These are phyloP conservation scores for Tremella yokohamensis DNA, from an alignment of 768 basidiomycete species.

Conservation along the genomic window DNA sequence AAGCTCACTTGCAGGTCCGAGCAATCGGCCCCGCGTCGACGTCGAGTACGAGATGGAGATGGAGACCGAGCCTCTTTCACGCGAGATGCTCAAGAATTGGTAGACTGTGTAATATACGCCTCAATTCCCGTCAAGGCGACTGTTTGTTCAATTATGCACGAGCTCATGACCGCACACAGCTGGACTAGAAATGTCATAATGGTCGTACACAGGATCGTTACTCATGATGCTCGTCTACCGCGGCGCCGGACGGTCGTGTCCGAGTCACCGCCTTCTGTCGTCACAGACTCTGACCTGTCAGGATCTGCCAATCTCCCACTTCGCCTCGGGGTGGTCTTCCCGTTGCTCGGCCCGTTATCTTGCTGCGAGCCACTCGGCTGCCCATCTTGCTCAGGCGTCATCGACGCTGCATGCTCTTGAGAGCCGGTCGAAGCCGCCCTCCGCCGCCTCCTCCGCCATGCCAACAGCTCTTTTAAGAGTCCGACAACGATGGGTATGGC, in stretches of 20 bases:
- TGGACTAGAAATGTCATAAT: background rate
- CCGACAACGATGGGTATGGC: constrained; percentile 76
- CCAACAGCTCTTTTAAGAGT: constrained; percentile 66
- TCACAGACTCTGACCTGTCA: too few relatives aligned
- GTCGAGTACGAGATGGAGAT: constrained; percentile 96
- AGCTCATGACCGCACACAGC: background rate
- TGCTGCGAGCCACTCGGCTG: too few relatives aligned
- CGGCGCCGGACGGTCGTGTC: too few relatives aligned
- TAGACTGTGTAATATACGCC: constrained; percentile 16
- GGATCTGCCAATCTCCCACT: too few relatives aligned
- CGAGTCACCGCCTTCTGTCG: too few relatives aligned
- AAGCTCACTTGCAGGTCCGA: constrained; percentile 9
- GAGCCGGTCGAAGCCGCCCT: background rate
- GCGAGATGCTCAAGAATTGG: constrained; percentile 53
- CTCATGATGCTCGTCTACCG: too few relatives aligned
- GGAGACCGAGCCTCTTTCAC: constrained; percentile 63
- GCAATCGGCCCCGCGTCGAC: constrained; percentile 66
- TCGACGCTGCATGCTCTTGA: background rate
- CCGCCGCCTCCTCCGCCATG: constrained; percentile 56
- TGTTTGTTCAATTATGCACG: constrained; percentile 1
- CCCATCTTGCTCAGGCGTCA: too few relatives aligned
- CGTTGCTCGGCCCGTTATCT: too few relatives aligned
- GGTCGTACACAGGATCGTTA: too few relatives aligned
- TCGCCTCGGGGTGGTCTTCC: too few relatives aligned
- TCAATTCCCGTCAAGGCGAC: background rate